Percentiles rank a stretch among this genome's conserved stretches.
phyloP scores from a whole-genome alignment of 139 green algal genomes.

The Eudorina sp. region DNA sequence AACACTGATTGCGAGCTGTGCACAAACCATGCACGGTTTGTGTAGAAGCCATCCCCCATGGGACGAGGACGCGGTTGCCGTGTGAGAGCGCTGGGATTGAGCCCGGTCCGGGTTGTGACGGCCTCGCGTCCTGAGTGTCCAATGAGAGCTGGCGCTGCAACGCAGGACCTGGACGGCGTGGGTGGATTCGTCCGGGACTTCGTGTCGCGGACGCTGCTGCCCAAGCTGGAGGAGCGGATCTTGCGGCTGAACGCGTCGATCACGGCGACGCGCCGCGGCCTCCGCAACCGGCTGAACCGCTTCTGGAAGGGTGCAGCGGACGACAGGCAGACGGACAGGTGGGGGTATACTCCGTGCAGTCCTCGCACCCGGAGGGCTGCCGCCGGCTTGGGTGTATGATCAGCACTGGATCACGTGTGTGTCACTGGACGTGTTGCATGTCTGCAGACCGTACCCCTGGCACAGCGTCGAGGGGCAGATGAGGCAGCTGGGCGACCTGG shows the following conservation, averaged over 20 bases:
- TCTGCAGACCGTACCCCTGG: conserved; percentile 61
- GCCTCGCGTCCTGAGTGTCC: neutral
- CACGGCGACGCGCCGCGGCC: conserved; percentile 77
- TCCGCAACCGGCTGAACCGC: conserved; percentile 92
- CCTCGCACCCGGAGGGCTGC: neutral
- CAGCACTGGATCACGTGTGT: too few relatives aligned
- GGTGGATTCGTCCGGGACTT: conserved; percentile 48
- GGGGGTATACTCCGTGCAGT: neutral
- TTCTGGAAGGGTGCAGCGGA: conserved; percentile 76
- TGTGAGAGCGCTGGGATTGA: too few relatives aligned
- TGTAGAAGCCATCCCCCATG: too few relatives aligned
- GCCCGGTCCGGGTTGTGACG: too few relatives aligned
- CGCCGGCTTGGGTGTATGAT: neutral
- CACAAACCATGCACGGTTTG: too few relatives aligned
- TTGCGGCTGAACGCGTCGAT: conserved; percentile 64
- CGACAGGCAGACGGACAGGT: conserved; percentile 54
- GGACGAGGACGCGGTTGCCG: too few relatives aligned
- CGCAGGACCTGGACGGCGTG: conserved; percentile 37
- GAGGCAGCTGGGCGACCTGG: conserved; percentile 86
- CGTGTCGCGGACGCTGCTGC: conserved; percentile 59
- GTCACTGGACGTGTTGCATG: too few relatives aligned
- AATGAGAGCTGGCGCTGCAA: neutral
- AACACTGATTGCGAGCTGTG: too few relatives aligned
- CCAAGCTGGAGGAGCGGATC: conserved; percentile 64
- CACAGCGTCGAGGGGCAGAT: conserved; percentile 85